Evolutionary conservation across 1,284 basidiomycete genomes (phyloP).

Genomic region (Leccinum griseonigrum): DNA sequence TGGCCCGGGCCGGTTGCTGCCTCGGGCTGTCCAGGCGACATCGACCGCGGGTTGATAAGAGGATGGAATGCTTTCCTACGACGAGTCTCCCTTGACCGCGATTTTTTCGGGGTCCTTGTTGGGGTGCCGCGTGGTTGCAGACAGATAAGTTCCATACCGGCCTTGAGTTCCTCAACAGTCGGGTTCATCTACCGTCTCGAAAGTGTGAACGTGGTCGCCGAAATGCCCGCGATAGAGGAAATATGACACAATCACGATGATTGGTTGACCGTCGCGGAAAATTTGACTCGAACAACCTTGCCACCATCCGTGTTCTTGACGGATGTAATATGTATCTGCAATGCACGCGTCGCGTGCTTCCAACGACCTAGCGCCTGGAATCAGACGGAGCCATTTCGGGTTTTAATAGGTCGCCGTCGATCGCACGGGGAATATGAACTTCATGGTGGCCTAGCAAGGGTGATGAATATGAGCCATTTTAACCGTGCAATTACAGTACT

Average conservation of each 20-base stretch:
- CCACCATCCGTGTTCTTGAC: conserved; percentile 91
- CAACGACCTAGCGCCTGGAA: conserved; percentile 76
- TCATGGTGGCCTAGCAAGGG: conserved; percentile 82
- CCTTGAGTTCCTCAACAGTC: no score
- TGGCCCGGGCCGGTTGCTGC: no score
- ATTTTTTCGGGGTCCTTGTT: no score
- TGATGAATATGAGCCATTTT: conserved; percentile 15
- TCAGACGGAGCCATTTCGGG: conserved; percentile 91
- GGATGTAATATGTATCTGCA: conserved; percentile 72
- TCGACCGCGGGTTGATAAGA: no score
- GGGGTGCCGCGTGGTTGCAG: no score
- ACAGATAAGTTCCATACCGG: no score
- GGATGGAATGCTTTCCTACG: no score
- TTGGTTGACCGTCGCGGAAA: conserved; percentile 68
- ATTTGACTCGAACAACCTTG: conserved; percentile 92
- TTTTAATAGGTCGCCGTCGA: conserved; percentile 92
- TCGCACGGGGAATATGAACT: conserved; percentile 90
- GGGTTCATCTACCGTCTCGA: conserved; percentile 87
- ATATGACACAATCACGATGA: conserved; percentile 91
- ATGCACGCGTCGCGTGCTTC: conserved; percentile 88
- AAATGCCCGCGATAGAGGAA: conserved; percentile 98
- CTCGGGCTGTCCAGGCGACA: no score
- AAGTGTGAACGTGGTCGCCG: conserved; percentile 92
- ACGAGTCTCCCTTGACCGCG: no score
- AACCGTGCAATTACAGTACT: background rate